Evolutionary conservation across 2,329 filamentous ascomycete species (phyloP).

Genomic region (Macrophomina phaseolina): DNA sequence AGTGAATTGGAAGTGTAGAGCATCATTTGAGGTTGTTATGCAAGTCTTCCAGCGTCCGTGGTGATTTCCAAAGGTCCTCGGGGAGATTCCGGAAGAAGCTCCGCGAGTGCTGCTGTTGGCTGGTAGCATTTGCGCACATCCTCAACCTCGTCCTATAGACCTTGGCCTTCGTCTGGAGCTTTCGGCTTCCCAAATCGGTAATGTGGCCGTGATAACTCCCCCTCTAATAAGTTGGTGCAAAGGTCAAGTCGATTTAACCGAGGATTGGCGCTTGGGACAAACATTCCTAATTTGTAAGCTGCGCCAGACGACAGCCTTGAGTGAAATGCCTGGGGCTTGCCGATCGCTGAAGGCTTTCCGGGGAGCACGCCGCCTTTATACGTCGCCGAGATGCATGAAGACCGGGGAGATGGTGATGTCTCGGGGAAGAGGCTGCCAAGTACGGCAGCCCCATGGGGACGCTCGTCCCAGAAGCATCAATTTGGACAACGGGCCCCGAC

Average conservation of each 20-base stretch:
- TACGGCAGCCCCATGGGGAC: neutral
- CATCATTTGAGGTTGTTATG: neutral
- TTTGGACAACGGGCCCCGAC: neutral
- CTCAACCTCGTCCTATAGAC: too few relatives aligned
- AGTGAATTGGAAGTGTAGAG: neutral
- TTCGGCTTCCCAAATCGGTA: neutral
- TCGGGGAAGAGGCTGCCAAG: neutral
- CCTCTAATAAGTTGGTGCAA: neutral
- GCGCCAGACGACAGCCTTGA: too few relatives aligned
- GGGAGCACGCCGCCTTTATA: neutral
- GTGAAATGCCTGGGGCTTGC: too few relatives aligned
- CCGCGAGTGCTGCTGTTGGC: neutral
- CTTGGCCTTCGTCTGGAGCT: neutral
- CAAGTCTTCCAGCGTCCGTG: neutral
- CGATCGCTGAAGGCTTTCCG: neutral
- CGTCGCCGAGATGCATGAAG: neutral
- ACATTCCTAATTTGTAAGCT: neutral
- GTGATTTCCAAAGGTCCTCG: neutral
- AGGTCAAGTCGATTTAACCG: neutral
- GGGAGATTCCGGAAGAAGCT: neutral
- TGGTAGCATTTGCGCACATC: too few relatives aligned
- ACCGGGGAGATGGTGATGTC: neutral
- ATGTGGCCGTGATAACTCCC: neutral
- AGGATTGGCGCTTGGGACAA: neutral
- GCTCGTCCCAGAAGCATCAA: neutral